Percentiles rank a stretch among this genome's conserved stretches.
These are phyloP conservation scores for Tulasnella sp. DNA, from an alignment of 768 basidiomycete species.

Conservation along the genomic window DNA sequence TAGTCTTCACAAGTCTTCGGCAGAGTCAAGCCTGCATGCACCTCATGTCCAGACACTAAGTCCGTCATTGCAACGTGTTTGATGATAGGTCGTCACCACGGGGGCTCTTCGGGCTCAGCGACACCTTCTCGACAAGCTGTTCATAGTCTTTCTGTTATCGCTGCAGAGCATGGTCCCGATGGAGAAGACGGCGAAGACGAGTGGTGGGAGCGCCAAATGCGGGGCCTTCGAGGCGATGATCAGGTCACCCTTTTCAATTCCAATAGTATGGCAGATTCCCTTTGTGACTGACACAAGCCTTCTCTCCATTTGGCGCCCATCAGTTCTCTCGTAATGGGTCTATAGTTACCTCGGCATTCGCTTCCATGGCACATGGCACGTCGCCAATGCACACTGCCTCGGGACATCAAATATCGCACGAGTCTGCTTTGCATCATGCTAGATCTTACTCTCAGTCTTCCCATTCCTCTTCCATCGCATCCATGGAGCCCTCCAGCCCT, in stretches of 20 bases:
- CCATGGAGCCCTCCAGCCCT: conserved; percentile 2
- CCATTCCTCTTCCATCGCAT: conserved; percentile 61
- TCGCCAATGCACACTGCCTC: too few species aligned
- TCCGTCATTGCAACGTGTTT: conserved; percentile 29
- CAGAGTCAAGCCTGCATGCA: too few species aligned
- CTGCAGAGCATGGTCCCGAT: conserved; percentile 51
- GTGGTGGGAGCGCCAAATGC: conserved; percentile 56
- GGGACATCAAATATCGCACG: too few species aligned
- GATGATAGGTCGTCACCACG: conserved; percentile 31
- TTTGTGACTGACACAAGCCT: background rate
- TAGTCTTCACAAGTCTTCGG: background rate
- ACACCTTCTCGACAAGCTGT: conserved; percentile 51
- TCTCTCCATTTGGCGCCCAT: conserved; percentile 23
- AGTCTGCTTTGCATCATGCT: conserved; percentile 53
- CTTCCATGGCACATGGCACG: conserved; percentile 25
- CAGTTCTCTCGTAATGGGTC: conserved; percentile 23
- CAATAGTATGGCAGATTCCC: background rate
- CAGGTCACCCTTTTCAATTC: conserved; percentile 10
- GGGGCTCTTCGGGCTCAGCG: conserved; percentile 39
- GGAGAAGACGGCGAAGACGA: conserved; percentile 65
- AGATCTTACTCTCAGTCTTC: conserved; percentile 36
- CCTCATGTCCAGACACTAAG: conserved; percentile 29
- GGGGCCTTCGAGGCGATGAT: conserved; percentile 49
- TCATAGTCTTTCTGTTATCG: conserved; percentile 76
- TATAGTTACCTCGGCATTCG: conserved; percentile 37